Percentiles rank a stretch among this genome's conserved stretches.
phyloP scores from a whole-genome alignment of 495 filamentous ascomycete species.

The Lophium mytilinum region DNA sequence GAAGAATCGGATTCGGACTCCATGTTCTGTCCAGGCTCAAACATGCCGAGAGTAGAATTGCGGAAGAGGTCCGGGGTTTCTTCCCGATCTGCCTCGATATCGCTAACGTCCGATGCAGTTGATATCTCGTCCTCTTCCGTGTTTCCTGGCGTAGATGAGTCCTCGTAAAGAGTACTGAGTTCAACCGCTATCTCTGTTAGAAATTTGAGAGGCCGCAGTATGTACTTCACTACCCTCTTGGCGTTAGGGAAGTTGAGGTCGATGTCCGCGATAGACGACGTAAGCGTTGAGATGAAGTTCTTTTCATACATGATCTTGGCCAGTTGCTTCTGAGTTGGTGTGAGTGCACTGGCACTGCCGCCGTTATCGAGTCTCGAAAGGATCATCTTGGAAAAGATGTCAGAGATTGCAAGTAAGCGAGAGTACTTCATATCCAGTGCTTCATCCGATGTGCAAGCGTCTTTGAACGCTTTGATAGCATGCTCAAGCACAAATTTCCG shows the following conservation, averaged over 20 bases:
- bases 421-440: slow-evolving; percentile 80
- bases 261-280: slow-evolving; percentile 88
- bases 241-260: slow-evolving; percentile 91
- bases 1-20: slow-evolving; percentile 58
- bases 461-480: slow-evolving; percentile 82
- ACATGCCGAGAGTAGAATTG: slow-evolving; percentile 90
- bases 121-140: slow-evolving; percentile 79
- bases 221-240: slow-evolving; percentile 91
- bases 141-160: slow-evolving; percentile 54
- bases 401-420: slow-evolving; percentile 72
- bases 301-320: slow-evolving; percentile 97
- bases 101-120: slow-evolving; percentile 81
- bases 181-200: slow-evolving; percentile 80
- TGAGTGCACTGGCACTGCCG: slow-evolving; percentile 33
- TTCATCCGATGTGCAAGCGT: slow-evolving; percentile 71
- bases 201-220: slow-evolving; percentile 77
- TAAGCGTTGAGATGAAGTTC: slow-evolving; percentile 80
- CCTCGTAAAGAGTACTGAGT: slow-evolving; percentile 69
- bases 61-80: slow-evolving; percentile 96
- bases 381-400: slow-evolving; percentile 89
- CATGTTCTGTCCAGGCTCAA: slow-evolving; percentile 75
- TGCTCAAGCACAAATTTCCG: slow-evolving; percentile 93
- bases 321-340: slow-evolving; percentile 60
- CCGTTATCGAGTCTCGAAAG: slow-evolving; percentile 57
- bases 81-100: slow-evolving; percentile 73